Conservation (phyloP, 306 rosid species). For the Lablab purpureus region DNA sequence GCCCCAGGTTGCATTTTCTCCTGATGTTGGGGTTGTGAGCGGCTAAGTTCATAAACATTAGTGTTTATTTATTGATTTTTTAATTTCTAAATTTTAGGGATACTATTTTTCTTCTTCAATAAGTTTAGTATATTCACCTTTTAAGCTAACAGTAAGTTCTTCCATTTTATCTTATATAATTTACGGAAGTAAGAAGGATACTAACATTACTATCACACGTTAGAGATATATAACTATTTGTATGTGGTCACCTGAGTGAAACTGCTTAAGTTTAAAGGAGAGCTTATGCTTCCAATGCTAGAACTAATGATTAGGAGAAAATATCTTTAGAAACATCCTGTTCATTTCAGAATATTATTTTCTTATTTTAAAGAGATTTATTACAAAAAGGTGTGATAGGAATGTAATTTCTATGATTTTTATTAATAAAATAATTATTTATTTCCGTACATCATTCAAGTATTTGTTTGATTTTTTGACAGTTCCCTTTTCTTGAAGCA, state of each 20-base stretch:
- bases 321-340: too few relatives aligned
- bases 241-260: not conserved
- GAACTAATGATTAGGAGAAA: too few relatives aligned
- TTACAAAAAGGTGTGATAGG: too few relatives aligned
- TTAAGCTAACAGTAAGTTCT: not conserved
- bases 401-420: too few relatives aligned
- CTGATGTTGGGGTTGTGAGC: not conserved
- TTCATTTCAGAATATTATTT: too few relatives aligned
- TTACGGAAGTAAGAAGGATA: not conserved
- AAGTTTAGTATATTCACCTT: not conserved
- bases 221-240: not conserved
- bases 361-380: too few relatives aligned
- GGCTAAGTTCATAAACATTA: not conserved
- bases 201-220: not conserved
- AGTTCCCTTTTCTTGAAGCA: slow-evolving; percentile 98
- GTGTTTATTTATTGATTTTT: too few relatives aligned
- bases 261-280: not conserved
- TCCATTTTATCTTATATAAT: not conserved
- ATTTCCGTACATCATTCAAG: too few relatives aligned
- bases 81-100: not conserved
- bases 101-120: not conserved
- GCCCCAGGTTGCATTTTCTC: not conserved
- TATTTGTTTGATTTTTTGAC: slow-evolving; percentile 45
- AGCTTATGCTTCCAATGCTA: not conserved
- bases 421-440: too few relatives aligned